Conservation (phyloP, 106 monocot species). For the Amphibolis antarctica region DNA sequence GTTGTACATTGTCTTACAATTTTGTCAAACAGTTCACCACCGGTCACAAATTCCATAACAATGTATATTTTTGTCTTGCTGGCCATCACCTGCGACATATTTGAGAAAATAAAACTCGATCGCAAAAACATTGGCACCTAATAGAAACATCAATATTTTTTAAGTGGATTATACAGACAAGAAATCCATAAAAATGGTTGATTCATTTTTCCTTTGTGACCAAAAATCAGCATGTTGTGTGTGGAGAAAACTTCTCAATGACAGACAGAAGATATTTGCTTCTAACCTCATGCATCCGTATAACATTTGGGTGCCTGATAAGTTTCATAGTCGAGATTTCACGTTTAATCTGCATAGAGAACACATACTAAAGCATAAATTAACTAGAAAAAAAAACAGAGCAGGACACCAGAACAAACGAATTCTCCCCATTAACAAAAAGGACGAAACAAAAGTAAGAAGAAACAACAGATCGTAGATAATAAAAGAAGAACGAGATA, state of each 20-base stretch:
- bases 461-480: too few relatives aligned
- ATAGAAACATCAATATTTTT: too few relatives aligned
- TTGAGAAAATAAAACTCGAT: not conserved
- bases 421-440: too few relatives aligned
- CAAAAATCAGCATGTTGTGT: not conserved
- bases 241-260: not conserved
- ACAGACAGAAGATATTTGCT: not conserved
- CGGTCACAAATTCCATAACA: conserved; percentile 71
- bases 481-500: too few relatives aligned
- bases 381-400: not conserved
- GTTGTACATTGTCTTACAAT: conserved; percentile 42
- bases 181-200: not conserved
- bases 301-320: conserved; percentile 82
- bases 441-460: too few relatives aligned
- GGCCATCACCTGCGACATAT: conserved; percentile 70
- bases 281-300: conserved; percentile 67
- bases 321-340: conserved; percentile 97
- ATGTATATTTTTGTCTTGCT: conserved; percentile 94
- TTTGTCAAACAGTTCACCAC: conserved; percentile 90
- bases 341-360: conserved; percentile 67
- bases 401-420: too few relatives aligned
- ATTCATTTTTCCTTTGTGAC: not conserved
- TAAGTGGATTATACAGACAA: too few relatives aligned
- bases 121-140: not conserved
- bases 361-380: not conserved